Evolutionary conservation across 2,329 filamentous ascomycete species (phyloP).

Genomic region (Ascochyta lentis): DNA sequence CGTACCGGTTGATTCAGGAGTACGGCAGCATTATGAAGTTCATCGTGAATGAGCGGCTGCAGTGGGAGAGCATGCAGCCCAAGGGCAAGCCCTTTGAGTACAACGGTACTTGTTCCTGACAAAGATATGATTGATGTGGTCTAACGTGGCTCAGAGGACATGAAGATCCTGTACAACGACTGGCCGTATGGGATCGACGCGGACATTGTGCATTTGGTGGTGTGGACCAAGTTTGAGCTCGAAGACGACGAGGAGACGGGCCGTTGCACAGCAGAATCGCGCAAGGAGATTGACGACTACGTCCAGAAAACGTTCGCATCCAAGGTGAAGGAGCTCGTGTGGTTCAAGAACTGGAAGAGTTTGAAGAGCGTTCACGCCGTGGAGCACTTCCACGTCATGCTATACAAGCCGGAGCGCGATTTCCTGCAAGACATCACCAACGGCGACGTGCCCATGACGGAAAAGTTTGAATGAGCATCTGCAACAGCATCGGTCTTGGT

Average conservation of each 20-base stretch:
- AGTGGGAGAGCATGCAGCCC: conserved; percentile 65
- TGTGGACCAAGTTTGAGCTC: conserved; percentile 91
- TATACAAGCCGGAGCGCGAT: conserved; percentile 74
- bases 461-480: conserved; percentile 26
- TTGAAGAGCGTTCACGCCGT: conserved; percentile 86
- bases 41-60: conserved; percentile 71
- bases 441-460: conserved; percentile 70
- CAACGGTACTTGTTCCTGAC: conserved; percentile 35
- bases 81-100: conserved; percentile 53
- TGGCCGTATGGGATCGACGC: conserved; percentile 90
- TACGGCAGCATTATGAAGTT: conserved; percentile 82
- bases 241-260: conserved; percentile 70
- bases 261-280: conserved; percentile 70
- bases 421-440: conserved; percentile 75
- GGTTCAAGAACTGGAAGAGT: conserved; percentile 92
- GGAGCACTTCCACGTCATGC: conserved; percentile 95
- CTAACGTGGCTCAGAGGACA: conserved; percentile 58
- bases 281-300: conserved; percentile 72
- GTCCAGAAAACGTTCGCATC: conserved; percentile 71
- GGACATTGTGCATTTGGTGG: conserved; percentile 81
- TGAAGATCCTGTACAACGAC: conserved; percentile 84
- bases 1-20: conserved; percentile 65
- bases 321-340: conserved; percentile 61
- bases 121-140: background rate
- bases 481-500: background rate